A percentile compares a stretch with the other conserved stretches of the same genome.
phyloP scores from a whole-genome alignment of 2,329 filamentous ascomycete species.

The Xylariaceae sp. region DNA sequence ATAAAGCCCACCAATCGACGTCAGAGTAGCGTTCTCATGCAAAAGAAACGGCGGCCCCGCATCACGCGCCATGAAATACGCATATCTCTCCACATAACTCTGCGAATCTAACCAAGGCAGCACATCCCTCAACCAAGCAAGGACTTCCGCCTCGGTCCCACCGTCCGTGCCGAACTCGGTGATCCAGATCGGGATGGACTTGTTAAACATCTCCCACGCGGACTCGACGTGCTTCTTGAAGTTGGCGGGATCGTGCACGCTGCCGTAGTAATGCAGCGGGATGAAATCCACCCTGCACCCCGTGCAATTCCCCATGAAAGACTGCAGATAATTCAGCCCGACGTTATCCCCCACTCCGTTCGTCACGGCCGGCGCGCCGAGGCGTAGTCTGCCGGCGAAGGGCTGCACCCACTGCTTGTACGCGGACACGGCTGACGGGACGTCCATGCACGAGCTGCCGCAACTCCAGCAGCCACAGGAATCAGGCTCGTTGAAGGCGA shows the following conservation, averaged over 20 bases:
- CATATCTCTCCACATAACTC: background rate
- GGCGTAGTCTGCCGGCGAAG: background rate
- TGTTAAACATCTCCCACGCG: background rate
- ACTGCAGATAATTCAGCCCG: background rate
- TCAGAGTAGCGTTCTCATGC: background rate
- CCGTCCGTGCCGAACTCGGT: slow-evolving; percentile 6
- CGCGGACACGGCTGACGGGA: background rate
- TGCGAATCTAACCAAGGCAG: background rate
- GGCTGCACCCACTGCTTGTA: background rate
- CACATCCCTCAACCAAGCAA: background rate
- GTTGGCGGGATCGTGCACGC: background rate
- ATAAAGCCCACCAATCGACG: background rate
- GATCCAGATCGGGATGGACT: slow-evolving; percentile 4
- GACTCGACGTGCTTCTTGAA: background rate
- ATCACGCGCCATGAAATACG: slow-evolving; percentile 3
- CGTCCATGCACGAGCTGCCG: slow-evolving; percentile 1
- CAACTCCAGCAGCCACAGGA: background rate
- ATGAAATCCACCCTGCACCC: slow-evolving; percentile 4
- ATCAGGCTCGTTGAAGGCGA: slow-evolving; percentile 8
- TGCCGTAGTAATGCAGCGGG: slow-evolving; percentile 6
- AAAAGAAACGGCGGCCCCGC: background rate
- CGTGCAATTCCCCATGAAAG: slow-evolving; percentile 1
- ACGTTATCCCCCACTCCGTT: background rate
- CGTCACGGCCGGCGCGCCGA: slow-evolving; percentile 2
- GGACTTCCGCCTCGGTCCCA: background rate